A percentile compares a stretch with the other conserved stretches of the same genome.
Evolutionary conservation across 2,329 filamentous ascomycete species (phyloP).

Genomic region (Lachnellula occidentalis): DNA sequence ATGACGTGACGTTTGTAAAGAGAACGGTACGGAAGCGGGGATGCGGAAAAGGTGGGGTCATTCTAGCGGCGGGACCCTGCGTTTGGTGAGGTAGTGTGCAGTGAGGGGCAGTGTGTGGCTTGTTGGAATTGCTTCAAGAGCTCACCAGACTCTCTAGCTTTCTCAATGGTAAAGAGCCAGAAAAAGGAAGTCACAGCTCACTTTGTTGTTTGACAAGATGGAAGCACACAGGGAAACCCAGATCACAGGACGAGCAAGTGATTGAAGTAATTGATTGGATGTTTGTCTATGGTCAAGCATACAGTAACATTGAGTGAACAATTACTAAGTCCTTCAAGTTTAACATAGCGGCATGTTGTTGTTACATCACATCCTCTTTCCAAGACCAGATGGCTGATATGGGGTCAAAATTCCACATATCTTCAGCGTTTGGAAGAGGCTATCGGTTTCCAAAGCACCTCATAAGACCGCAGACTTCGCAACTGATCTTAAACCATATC

Average conservation of each 20-base stretch:
- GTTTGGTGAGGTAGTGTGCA: background rate
- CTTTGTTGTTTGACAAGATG: background rate
- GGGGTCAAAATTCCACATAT: background rate
- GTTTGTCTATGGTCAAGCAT: background rate
- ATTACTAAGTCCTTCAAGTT: background rate
- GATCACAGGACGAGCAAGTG: background rate
- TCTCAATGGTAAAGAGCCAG: background rate
- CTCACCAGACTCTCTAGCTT: background rate
- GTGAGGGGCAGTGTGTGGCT: conserved; percentile 1
- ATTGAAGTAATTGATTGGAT: background rate
- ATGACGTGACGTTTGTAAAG: conserved; percentile 2
- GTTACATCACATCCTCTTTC: background rate
- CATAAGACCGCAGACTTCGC: background rate
- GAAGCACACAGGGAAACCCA: background rate
- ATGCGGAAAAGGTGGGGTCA: background rate
- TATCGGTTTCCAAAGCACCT: background rate
- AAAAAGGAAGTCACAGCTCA: too few relatives aligned
- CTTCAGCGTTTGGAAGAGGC: background rate
- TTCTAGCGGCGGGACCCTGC: conserved; percentile 6
- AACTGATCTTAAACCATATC: background rate
- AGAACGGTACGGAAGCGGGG: background rate
- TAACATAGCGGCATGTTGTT: background rate
- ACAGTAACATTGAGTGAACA: background rate
- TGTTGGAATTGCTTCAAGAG: background rate
- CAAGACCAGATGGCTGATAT: background rate